Base-by-base conservation (phyloP, 306 rosid species). In the Dryas alaskensis region DNA sequence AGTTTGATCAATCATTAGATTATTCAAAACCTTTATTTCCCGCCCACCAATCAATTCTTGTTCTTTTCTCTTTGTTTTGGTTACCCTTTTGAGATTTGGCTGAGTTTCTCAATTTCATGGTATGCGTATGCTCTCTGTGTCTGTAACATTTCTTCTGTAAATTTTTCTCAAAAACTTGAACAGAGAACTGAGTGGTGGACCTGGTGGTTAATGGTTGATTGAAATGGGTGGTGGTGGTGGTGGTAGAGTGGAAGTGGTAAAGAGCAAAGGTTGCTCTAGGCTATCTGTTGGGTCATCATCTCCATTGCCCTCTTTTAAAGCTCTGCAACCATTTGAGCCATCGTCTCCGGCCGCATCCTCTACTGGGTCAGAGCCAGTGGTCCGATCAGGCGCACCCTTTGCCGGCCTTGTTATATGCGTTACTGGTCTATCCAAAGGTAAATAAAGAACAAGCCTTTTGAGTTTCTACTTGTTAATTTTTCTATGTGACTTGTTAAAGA, bases 371-470 rank as follows among this genome's bases (percentile, higher is more conserved):
- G 89, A 81, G 61, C 10, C 73, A 9, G 82, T 76, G 25, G 74
- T 82, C 69, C 81, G 80, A 79, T 80, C 92, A 65, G 68, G 57
- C 51, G 84, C 89, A 66, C 97, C 98, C 63, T 95, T 95, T 76
- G 69, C 85, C 75, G 93, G 96, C 63, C 98, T 95, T 10, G 82
- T 88, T 76, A 88, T 95, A 46, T 95, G 99, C 54, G 99, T 95
- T 57, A 95, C 99, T 55, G 99, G 99, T 42, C 79, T 95, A 49
- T 92, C 99, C 70, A 95, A 88, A 87, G 99, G 99, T 95, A 60
- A 55, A 4, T 31, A 37, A 39, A 71, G 43, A 3, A 12, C 60
- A 10, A 25, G 4, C 60, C 47, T 12, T 75, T 70, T 76, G 73
- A 55, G 73, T 63, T 78, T 72, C 42, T 60, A 70, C 40, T 65